Evolutionary conservation across 106 monocot species (phyloP), one percentile per base, ranked within the genome.

Genomic region (Dioscorea dumetorum): DNA sequence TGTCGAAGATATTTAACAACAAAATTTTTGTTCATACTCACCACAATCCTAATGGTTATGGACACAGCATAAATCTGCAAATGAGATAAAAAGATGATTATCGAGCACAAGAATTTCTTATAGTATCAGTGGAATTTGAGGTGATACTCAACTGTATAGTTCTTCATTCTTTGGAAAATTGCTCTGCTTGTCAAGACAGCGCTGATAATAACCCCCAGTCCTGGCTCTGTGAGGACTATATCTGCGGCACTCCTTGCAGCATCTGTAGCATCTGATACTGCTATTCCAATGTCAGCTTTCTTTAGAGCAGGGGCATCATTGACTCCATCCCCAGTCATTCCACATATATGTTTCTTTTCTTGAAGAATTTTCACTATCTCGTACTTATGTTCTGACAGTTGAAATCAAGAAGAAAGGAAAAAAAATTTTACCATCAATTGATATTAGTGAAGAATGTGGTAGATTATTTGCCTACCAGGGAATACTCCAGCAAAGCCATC

Each of bases 401-500:
- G 41, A 41, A 41, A 41, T 41, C 1, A 41, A 41, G 41, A 41
- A 5, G 6, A 10, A 41, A 3, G 1, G 6, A 10, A 41, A 41
- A 41, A 8, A 41, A 10, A 8, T 41, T 41, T 41, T 41, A 41
- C 41, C 5, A 41, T 6, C 41, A 41, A 41, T 41, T 6, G 10
- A 41, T 41, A 3, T 10, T 6, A 41, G 10, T 41, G 41, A 41
- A 41, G 6, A 41, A 41, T 41, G 41, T 41, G 41, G 41, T 6
- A 41, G 41, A 41, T 5, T 50, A 19, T 49, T 19, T 2, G 34
- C 15, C 18, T 79, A 86, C 86, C 86, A 11, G 88, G 88, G 54
- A 83, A 88, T 35, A 88, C 88, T 66, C 88, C 88, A 63, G 88
- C 88, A 76, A 88, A 88, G 50, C 88, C 88, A 53, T 88, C 88